These are phyloP conservation scores for Ceratobasidium sp. DNA, from an alignment of 1,284 basidiomycete species.

Conservation along the genomic window DNA sequence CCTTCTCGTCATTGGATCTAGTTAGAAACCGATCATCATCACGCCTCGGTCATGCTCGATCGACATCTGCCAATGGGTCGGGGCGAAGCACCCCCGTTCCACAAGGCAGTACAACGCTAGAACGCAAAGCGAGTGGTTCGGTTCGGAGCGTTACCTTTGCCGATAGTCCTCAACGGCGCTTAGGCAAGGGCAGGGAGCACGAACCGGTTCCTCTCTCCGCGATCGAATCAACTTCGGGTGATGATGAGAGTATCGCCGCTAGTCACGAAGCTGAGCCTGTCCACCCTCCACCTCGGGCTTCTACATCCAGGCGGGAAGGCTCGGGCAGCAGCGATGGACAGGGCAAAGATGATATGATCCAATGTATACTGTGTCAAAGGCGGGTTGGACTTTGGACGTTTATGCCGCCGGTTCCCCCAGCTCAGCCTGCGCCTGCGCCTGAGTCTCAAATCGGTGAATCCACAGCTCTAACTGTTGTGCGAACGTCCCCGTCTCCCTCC, in stretches of 20 bases:
- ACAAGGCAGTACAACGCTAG: constrained; percentile 26
- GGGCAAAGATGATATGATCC: constrained; percentile 55
- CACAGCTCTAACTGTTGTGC: background rate
- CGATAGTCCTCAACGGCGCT: constrained; percentile 29
- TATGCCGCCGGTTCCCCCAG: constrained; percentile 48
- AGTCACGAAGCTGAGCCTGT: constrained; percentile 28
- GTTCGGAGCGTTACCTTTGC: constrained; percentile 36
- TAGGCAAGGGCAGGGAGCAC: constrained; percentile 29
- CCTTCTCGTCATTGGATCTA: constrained; percentile 33
- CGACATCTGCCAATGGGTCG: constrained; percentile 19
- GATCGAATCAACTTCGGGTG: constrained; percentile 46
- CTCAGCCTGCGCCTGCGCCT: constrained; percentile 48
- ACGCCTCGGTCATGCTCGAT: constrained; percentile 29
- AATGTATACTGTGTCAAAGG: constrained; percentile 72
- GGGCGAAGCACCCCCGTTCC: constrained; percentile 30
- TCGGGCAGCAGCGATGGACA: constrained; percentile 22
- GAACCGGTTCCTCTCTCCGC: constrained; percentile 22
- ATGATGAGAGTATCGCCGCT: constrained; percentile 38
- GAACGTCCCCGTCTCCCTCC: constrained; percentile 13
- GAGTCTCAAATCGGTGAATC: constrained; percentile 13
- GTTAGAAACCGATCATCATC: constrained; percentile 28
- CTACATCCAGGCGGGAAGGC: constrained; percentile 22
- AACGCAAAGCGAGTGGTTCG: constrained; percentile 35
- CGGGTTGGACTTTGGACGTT: constrained; percentile 79
- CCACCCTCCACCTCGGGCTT: constrained; percentile 43